Base-by-base conservation (phyloP, 306 rosid genomes). In the Quercus agrifolia region DNA sequence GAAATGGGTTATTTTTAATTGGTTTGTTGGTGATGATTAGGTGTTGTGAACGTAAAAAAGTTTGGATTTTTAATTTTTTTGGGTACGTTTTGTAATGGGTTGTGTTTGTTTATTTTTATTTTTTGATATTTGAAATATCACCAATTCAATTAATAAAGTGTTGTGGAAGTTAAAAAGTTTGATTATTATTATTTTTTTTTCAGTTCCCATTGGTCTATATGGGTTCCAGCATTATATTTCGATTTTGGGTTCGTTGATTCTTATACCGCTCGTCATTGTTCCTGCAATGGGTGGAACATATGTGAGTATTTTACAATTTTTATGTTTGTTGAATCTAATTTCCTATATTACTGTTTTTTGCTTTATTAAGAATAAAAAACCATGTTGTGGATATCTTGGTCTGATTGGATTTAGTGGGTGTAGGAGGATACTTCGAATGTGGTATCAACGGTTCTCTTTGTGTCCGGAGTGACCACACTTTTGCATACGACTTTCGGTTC, bases 241-340 rank as follows among this genome's bases (percentile, higher is more conserved):
- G 9, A 90, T 91, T 31, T 70, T 96, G 86, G 99, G 97, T 79
- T 96, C 99, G 30, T 75, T 96, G 87, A 79, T 96, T 89, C 96
- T 96, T 33, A 79, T 90, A 71, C 99, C 99, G 30, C 98, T 96
- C 52, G 93, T 93, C 69, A 89, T 93, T 31, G 99, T 90, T 82
- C 98, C 99, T 12, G 98, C 99, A n/a, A 96, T 96, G 99, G 99
- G 99, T 83, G 99, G 99, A 76, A 83, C 88, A 86, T 81, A 88
- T 38, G 99, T 96, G 87, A 93, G 99, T 90, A 77, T 18, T 70
- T 77, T 71, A 21, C 23, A 58, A n/a, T n/a, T 19, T 51, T 19
- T 82, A 27, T 5, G 57, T 66, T 76, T 13, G 1, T n/a, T 6
- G 1, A 33, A 23, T 46, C 31, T 8, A 8, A 4, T 72, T 68